Conservation (phyloP, 129 eudicot genomes). For the Lonicera japonica region DNA sequence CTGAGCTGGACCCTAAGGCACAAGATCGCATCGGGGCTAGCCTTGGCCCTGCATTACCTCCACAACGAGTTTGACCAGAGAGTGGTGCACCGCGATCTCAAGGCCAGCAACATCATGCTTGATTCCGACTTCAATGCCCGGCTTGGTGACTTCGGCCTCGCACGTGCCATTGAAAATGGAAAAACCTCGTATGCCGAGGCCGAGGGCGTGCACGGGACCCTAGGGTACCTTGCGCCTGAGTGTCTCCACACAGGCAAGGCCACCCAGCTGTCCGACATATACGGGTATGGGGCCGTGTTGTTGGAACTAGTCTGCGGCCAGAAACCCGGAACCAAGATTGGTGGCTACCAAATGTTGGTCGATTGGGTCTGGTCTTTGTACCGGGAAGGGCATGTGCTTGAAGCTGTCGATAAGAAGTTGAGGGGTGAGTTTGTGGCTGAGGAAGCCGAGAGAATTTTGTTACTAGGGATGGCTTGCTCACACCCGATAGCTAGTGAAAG, state of each 20-base stretch:
- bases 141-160: conserved; percentile 86
- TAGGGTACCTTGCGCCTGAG: conserved; percentile 87
- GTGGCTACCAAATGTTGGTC: conserved; percentile 47
- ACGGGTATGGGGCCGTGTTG: conserved; percentile 72
- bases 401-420: conserved; percentile 54
- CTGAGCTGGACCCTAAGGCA: conserved; percentile 56
- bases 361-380: conserved; percentile 84
- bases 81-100: conserved; percentile 81
- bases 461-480: conserved; percentile 76
- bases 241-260: conserved; percentile 91
- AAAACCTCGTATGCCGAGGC: conserved; percentile 84
- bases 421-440: conserved; percentile 39
- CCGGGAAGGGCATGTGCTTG: conserved; percentile 54
- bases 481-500: conserved; percentile 70
- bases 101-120: conserved; percentile 91
- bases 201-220: conserved; percentile 73
- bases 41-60: conserved; percentile 81
- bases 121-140: conserved; percentile 73
- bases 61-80: conserved; percentile 73
- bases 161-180: conserved; percentile 77
- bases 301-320: conserved; percentile 72
- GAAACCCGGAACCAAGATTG: conserved; percentile 60
- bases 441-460: conserved; percentile 62
- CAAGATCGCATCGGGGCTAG: conserved; percentile 66
- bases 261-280: conserved; percentile 69